Conservation (phyloP, 805 yeast genomes). For the Candida berthetii region DNA sequence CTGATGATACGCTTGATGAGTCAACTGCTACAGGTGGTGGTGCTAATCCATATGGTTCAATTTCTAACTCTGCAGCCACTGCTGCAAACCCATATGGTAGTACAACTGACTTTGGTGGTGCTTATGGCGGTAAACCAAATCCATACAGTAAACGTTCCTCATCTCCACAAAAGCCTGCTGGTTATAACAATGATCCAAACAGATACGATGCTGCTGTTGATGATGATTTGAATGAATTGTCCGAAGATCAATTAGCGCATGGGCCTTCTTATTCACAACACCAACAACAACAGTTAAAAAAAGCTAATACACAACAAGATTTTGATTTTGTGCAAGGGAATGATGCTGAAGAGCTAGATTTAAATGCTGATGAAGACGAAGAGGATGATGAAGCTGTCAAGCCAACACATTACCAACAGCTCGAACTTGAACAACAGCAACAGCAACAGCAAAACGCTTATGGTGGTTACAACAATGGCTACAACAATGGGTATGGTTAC, state of each 20-base stretch:
- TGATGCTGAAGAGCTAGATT: constrained; percentile 15
- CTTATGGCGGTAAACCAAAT: no score
- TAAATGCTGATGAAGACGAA: constrained; percentile 19
- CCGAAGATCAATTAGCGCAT: constrained; percentile 2
- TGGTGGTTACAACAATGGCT: constrained; percentile 20
- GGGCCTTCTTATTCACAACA: not conserved
- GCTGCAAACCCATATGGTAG: constrained; percentile 3
- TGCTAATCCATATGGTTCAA: not conserved
- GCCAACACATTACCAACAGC: constrained; percentile 8
- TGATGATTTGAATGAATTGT: constrained; percentile 23
- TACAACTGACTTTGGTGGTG: not conserved
- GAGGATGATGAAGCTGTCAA: constrained; percentile 1
- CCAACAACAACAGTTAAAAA: not conserved
- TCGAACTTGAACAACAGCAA: constrained; percentile 13
- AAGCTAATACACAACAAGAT: constrained; percentile 6
- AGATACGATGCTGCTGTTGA: constrained; percentile 6
- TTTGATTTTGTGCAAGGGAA: constrained; percentile 15
- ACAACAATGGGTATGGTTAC: constrained; percentile 69
- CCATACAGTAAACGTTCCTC: not conserved
- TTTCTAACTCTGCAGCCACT: not conserved
- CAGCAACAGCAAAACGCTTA: constrained; percentile 15
- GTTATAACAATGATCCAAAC: not conserved
- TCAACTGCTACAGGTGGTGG: no score
- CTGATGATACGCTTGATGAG: no score
- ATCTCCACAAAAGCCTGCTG: no score